Base-by-base conservation (phyloP, 768 basidiomycete genomes). In the Panaeolus papilionaceus region DNA sequence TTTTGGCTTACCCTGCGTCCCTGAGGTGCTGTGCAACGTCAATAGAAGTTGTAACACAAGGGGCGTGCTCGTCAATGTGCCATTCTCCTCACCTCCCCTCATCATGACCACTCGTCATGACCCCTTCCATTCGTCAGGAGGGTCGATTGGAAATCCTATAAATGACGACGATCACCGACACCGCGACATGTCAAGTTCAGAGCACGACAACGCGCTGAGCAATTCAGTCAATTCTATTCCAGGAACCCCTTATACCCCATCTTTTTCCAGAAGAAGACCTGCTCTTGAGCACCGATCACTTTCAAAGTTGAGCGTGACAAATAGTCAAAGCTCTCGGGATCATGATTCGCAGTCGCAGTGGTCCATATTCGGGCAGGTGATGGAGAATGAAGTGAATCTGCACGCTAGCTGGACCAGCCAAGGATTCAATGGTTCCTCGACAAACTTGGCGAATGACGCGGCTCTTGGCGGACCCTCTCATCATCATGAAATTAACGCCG, bases 361-460 rank as follows among this genome's bases (percentile, higher is more conserved):
- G 91, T 80, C 89, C 0, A 77, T 92, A 4, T 92, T 92, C 70
- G 86, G 83, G 9, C 89, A 92, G 73, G 75, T 90, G 47, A 90
- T 92, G 88, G 86, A 90, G 73, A 87, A 88, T 71, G 88, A 86
- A 58, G 85, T 83, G 1, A 84, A 83, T 40, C 71, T 81, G 47
- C 79, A 75, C 2, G 74, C 67, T 44, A 72, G 63, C 61, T 62
- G 67, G 20, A 67, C 61, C 62, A 39, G 54, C 54, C 54, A 28
- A 58, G 54, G 54, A 28, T 33, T 58, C 4, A 58, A 16, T 16
- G 28, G 54, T 7, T 58, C 54, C 14, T 33, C 54, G 33, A 12
- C 54, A 33, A 58, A 58, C 54, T 37, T 58, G 54, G 26, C 54
- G 14, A 58, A 16, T 58, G 28, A 58, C 14, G 54, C 12, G 12